Percentiles rank a stretch among this genome's conserved stretches.
Conservation (phyloP, 2,329 filamentous ascomycete species). For the Penicillium capsulatum region DNA sequence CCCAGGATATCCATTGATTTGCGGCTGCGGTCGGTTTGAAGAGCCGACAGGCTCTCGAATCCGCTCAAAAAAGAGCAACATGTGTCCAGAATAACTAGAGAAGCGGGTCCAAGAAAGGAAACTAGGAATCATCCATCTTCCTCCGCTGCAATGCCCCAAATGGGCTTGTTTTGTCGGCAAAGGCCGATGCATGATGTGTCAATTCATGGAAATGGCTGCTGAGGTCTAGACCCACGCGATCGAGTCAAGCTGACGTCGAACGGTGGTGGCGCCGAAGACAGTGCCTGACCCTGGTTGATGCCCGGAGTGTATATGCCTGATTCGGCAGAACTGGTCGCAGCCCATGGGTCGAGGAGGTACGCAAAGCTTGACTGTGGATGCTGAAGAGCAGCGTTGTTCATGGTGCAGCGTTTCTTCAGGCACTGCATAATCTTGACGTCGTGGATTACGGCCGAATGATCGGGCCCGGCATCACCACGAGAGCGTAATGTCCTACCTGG, state of each 20-base stretch:
- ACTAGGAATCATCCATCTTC: no score
- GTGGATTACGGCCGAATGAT: constrained; percentile 21
- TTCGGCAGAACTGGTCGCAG: constrained; percentile 5
- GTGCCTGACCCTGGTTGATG: constrained; percentile 17
- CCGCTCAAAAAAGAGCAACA: no score
- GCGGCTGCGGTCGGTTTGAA: constrained; percentile 14
- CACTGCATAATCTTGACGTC: constrained; percentile 24
- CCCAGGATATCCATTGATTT: constrained; percentile 11
- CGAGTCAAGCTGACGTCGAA: constrained; percentile 25
- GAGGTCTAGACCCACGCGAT: constrained; percentile 18
- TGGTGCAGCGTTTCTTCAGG: background rate
- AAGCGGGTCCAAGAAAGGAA: no score
- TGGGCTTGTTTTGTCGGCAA: background rate
- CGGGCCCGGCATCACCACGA: constrained; percentile 7
- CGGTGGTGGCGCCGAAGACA: constrained; percentile 13
- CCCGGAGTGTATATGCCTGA: constrained; percentile 6
- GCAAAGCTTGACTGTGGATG: constrained; percentile 12
- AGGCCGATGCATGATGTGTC: background rate
- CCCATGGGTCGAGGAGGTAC: constrained; percentile 16
- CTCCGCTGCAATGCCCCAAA: background rate
- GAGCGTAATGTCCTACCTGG: background rate
- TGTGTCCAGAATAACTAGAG: no score
- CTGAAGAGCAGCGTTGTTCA: background rate
- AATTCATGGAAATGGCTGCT: background rate
- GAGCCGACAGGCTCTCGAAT: constrained; percentile 18